Evolutionary conservation across 495 filamentous ascomycete species (phyloP).

Genomic region (Podospora pseudoanserina): DNA sequence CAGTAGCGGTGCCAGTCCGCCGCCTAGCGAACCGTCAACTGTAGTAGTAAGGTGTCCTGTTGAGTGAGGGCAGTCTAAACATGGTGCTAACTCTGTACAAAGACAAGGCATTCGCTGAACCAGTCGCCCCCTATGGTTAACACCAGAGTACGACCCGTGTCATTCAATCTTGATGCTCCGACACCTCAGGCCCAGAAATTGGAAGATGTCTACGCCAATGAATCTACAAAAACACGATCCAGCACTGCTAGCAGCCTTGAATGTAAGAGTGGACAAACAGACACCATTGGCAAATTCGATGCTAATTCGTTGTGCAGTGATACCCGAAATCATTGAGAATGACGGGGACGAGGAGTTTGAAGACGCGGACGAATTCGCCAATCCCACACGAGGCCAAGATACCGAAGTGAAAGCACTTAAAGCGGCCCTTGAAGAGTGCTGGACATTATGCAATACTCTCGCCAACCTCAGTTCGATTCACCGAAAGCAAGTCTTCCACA

Average conservation of each 20-base stretch:
- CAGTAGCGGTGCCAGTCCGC: conserved; percentile 28
- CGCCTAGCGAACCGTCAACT: conserved; percentile 33
- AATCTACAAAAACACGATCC: conserved; percentile 41
- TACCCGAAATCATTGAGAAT: conserved; percentile 45
- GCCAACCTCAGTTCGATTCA: conserved; percentile 82
- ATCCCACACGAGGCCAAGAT: conserved; percentile 47
- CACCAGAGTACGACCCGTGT: conserved; percentile 63
- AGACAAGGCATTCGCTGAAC: conserved; percentile 34
- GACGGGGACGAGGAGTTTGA: conserved; percentile 42
- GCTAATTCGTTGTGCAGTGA: conserved; percentile 35
- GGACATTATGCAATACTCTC: conserved; percentile 89
- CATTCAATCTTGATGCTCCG: conserved; percentile 61
- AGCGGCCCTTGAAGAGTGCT: conserved; percentile 80
- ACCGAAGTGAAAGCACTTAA: conserved; percentile 67
- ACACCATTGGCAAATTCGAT: background rate
- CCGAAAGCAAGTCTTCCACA: conserved; percentile 70
- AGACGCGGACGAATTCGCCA: conserved; percentile 42
- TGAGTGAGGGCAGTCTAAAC: background rate
- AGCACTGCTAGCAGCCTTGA: conserved; percentile 64
- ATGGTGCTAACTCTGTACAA: conserved; percentile 15
- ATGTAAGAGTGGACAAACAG: conserved; percentile 46
- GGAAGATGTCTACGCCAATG: conserved; percentile 53
- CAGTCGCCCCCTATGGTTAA: conserved; percentile 59
- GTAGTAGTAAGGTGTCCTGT: conserved; percentile 19
- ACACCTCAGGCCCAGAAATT: conserved; percentile 82